Conservation (phyloP, 1,139 yeast species). For the Taphrina flavorubra region DNA sequence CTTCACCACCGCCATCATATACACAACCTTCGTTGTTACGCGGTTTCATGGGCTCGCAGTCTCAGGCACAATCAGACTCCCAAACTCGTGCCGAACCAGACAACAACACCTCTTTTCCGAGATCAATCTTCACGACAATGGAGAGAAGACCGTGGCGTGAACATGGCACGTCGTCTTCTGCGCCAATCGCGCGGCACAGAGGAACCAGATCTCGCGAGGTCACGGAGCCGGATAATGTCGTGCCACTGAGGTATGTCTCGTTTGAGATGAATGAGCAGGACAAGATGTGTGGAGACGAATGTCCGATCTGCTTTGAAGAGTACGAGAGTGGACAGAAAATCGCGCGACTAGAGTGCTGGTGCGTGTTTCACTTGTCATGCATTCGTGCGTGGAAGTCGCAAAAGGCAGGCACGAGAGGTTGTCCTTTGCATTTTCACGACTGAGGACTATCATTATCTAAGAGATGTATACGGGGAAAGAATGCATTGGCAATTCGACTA, state of each 20-base stretch:
- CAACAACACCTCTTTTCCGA: neutral
- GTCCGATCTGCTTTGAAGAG: conserved; percentile 92
- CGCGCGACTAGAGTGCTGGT: conserved; percentile 89
- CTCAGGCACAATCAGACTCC: neutral
- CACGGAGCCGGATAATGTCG: neutral
- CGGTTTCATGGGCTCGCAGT: neutral
- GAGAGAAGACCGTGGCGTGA: neutral
- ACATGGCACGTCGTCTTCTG: neutral
- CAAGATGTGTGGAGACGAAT: conserved; percentile 62
- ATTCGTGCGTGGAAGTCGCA: conserved; percentile 26
- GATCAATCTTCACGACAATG: neutral
- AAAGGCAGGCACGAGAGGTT: conserved; percentile 31
- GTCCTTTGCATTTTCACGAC: conserved; percentile 39
- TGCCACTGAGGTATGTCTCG: conserved; percentile 35
- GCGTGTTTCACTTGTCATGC: conserved; percentile 74
- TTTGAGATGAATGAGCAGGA: conserved; percentile 33
- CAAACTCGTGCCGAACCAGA: neutral
- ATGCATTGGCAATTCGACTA: too few species aligned
- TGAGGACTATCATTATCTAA: neutral
- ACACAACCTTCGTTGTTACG: neutral
- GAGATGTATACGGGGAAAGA: too few species aligned
- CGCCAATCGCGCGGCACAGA: neutral
- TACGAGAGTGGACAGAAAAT: conserved; percentile 84
- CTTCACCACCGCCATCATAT: conserved; percentile 34
- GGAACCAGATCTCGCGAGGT: neutral